A percentile compares a stretch with the other conserved stretches of the same genome.
phyloP scores from a whole-genome alignment of 2,329 filamentous ascomycete species.

The Hypoxylon sp. region DNA sequence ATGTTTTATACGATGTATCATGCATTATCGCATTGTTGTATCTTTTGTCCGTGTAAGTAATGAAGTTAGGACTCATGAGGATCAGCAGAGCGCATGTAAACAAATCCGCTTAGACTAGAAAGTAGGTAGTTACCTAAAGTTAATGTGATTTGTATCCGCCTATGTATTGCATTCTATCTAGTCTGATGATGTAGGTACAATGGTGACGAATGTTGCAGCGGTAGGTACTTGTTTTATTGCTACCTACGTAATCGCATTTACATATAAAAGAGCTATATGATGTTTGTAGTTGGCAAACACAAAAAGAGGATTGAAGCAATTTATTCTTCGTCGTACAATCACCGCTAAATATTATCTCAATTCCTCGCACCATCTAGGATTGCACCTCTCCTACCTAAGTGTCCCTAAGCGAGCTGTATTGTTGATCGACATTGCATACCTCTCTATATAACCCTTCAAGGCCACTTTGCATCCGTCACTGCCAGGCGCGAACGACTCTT shows the following conservation, averaged over 20 bases:
- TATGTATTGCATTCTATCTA: conserved; percentile 5
- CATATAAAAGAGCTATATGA: conserved; percentile 10
- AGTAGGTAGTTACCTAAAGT: not conserved
- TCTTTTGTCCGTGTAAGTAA: too few species aligned
- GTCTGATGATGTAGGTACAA: conserved; percentile 16
- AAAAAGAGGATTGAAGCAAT: conserved; percentile 12
- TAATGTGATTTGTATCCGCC: conserved; percentile 6
- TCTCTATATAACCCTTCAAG: conserved; percentile 30
- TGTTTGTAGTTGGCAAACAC: conserved; percentile 25
- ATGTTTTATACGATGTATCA: conserved; percentile 10
- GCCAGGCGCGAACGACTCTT: conserved; percentile 25
- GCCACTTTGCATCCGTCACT: conserved; percentile 27
- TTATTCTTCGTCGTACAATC: conserved; percentile 19
- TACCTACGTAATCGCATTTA: conserved; percentile 12
- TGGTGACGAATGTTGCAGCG: not conserved
- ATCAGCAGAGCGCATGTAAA: conserved; percentile 14
- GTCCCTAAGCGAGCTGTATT: conserved; percentile 28
- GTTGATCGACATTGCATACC: conserved; percentile 36
- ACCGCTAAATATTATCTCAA: conserved; percentile 7
- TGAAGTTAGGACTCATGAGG: conserved; percentile 2
- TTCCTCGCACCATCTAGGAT: conserved; percentile 15
- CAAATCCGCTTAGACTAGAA: conserved; percentile 13
- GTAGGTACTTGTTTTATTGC: conserved; percentile 7
- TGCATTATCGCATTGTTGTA: not conserved
- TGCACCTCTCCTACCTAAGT: conserved; percentile 7